phyloP scores from a whole-genome alignment of 2,329 filamentous ascomycete species.

The Hypomyces perniciosus region DNA sequence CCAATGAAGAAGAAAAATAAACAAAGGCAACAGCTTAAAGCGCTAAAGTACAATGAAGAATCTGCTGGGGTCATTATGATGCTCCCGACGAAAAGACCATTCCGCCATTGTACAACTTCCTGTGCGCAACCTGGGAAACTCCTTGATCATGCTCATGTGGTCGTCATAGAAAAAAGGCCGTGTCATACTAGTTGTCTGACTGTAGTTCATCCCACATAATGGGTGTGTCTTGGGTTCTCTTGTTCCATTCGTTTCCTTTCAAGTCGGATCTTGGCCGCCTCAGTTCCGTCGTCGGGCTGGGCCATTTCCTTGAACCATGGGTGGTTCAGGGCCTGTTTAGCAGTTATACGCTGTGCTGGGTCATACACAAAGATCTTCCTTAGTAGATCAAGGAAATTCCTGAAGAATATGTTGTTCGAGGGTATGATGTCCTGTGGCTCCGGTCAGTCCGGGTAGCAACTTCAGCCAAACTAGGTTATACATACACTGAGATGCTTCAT shows the following conservation, averaged over 20 bases:
- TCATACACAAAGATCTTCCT: conserved; percentile 65
- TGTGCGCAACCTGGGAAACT: conserved; percentile 19
- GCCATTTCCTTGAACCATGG: conserved; percentile 62
- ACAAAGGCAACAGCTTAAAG: conserved; percentile 17
- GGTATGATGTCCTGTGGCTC: conserved; percentile 58
- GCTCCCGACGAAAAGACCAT: conserved; percentile 19
- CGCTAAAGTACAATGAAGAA: conserved; percentile 27
- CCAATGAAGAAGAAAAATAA: conserved; percentile 11
- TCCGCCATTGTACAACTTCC: conserved; percentile 8
- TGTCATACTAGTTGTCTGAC: conserved; percentile 12
- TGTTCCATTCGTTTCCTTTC: conserved; percentile 43
- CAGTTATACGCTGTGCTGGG: conserved; percentile 58
- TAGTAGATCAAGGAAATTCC: conserved; percentile 58
- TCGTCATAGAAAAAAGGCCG: conserved; percentile 20
- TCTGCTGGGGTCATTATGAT: conserved; percentile 18
- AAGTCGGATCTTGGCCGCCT: conserved; percentile 57
- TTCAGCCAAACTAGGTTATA: conserved; percentile 5
- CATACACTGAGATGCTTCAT: conserved; percentile 62
- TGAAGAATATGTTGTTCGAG: conserved; percentile 51
- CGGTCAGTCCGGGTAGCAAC: conserved; percentile 3
- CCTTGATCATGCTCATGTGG: conserved; percentile 28
- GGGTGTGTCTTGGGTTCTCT: conserved; percentile 22
- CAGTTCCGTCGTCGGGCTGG: conserved; percentile 60
- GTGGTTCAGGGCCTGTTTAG: conserved; percentile 59
- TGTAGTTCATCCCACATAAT: conserved; percentile 22